Evolutionary conservation across 2,329 filamentous ascomycete genomes (phyloP).

Genomic region (Dryadomyces sulphureus): DNA sequence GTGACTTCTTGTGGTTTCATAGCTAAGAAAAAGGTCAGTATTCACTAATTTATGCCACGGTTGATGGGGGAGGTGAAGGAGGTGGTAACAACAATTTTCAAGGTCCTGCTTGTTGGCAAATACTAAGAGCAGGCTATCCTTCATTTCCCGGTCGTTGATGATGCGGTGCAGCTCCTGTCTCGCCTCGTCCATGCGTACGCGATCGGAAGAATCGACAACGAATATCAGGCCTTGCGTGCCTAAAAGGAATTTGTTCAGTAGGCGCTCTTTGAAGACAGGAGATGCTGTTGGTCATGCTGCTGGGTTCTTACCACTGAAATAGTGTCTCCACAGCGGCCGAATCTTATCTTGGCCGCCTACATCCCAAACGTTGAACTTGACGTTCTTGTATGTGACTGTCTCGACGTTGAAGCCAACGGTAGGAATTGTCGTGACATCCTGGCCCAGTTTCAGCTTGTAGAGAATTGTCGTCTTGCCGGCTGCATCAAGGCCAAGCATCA

Average conservation of each 20-base stretch:
- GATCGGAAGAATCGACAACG: slow-evolving; percentile 92
- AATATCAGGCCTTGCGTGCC: slow-evolving; percentile 97
- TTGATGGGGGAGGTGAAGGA: background rate
- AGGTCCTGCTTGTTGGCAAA: slow-evolving; percentile 99
- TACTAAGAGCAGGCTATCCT: slow-evolving; percentile 82
- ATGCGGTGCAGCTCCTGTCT: slow-evolving; percentile 89
- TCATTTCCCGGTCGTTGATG: slow-evolving; percentile 95
- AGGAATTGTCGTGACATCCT: slow-evolving; percentile 95
- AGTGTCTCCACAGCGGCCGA: slow-evolving; percentile 90
- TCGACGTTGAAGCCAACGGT: slow-evolving; percentile 99
- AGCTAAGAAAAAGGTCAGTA: slow-evolving; percentile 28
- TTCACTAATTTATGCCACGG: background rate
- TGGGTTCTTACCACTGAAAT: slow-evolving; percentile 57
- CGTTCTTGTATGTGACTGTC: slow-evolving; percentile 97
- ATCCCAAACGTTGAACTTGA: slow-evolving; percentile 99
- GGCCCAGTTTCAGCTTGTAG: slow-evolving; percentile 96
- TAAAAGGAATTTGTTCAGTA: slow-evolving; percentile 19
- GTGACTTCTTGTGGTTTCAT: slow-evolving; percentile 71
- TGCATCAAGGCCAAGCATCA: slow-evolving; percentile 96
- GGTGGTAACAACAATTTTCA: slow-evolving; percentile 43
- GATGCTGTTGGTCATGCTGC: background rate
- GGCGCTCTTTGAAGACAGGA: background rate
- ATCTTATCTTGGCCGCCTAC: slow-evolving; percentile 99
- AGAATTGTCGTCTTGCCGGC: slow-evolving; percentile 98
- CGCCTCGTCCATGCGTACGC: slow-evolving; percentile 81